phyloP scores from a whole-genome alignment of 495 filamentous ascomycete genomes.

The Neurospora sp. region DNA sequence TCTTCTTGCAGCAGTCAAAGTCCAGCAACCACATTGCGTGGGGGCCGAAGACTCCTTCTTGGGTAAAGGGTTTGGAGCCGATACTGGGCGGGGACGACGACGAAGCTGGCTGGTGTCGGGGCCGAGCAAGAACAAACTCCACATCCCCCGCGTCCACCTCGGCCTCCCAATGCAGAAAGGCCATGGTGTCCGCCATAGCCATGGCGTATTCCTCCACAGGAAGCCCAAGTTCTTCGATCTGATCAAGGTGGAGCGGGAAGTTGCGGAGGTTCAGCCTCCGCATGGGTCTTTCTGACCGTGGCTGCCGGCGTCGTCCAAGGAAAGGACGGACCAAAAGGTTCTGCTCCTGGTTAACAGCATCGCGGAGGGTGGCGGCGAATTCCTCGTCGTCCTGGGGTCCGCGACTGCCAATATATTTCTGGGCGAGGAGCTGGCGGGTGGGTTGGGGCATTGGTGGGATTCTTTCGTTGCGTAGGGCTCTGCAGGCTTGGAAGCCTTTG shows the following conservation, averaged over 20 bases:
- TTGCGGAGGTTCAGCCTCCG: too few species aligned
- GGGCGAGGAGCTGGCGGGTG: slow-evolving; percentile 16
- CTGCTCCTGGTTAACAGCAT: slow-evolving; percentile 14
- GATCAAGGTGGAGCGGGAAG: slow-evolving; percentile 38
- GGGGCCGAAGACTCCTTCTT: slow-evolving; percentile 3
- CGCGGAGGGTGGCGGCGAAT: not conserved
- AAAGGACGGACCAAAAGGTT: slow-evolving; percentile 38
- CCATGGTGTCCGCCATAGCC: slow-evolving; percentile 36
- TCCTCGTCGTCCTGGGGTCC: too few species aligned
- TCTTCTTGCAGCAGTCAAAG: slow-evolving; percentile 31
- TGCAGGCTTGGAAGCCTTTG: too few species aligned
- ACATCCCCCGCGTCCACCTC: slow-evolving; percentile 38
- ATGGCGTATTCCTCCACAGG: slow-evolving; percentile 11
- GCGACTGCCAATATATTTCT: too few species aligned
- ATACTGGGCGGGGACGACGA: not conserved
- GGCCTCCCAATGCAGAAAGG: slow-evolving; percentile 34
- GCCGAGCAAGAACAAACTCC: slow-evolving; percentile 39
- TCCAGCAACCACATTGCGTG: slow-evolving; percentile 36
- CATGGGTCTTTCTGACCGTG: too few species aligned
- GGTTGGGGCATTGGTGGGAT: slow-evolving; percentile 27
- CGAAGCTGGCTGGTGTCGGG: not conserved
- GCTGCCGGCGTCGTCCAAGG: slow-evolving; percentile 34
- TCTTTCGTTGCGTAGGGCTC: slow-evolving; percentile 27
- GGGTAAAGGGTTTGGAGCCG: not conserved
- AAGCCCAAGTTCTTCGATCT: slow-evolving; percentile 33